phyloP scores from a whole-genome alignment of 768 basidiomycete genomes.

The Strobilomyces echinocephalus region DNA sequence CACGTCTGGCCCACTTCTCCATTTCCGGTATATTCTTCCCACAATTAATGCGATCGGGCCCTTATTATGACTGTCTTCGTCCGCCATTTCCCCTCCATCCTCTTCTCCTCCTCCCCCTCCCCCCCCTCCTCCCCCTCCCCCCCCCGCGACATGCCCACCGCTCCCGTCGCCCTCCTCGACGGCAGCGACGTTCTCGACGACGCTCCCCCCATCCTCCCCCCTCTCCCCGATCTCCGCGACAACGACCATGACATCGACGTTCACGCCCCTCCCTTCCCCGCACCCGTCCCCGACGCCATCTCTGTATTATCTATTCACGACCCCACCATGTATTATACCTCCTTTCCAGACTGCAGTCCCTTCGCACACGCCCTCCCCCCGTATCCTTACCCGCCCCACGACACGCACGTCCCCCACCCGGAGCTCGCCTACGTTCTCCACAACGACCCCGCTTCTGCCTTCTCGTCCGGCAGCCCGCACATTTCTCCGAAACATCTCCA shows the following conservation, averaged over 20 bases:
- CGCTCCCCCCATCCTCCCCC: constrained; percentile 6
- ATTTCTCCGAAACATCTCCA: constrained; percentile 29
- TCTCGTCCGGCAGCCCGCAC: constrained; percentile 20
- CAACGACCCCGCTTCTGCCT: constrained; percentile 13
- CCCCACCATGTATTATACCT: constrained; percentile 30
- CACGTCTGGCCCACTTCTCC: not conserved
- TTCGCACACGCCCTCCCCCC: constrained; percentile 20
- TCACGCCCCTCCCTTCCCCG: constrained; percentile 22
- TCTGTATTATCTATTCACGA: constrained; percentile 34
- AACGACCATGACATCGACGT: constrained; percentile 33
- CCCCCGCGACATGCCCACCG: constrained; percentile 19
- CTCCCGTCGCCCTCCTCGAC: constrained; percentile 16
- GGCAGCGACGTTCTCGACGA: constrained; percentile 19
- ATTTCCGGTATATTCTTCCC: constrained; percentile 19
- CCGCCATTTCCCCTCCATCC: constrained; percentile 17
- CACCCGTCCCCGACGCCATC: constrained; percentile 15
- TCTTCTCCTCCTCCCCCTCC: not conserved
- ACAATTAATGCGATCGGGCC: constrained; percentile 27
- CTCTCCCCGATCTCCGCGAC: constrained; percentile 21
- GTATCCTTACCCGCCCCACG: constrained; percentile 26
- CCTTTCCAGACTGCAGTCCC: constrained; percentile 23
- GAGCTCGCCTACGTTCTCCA: constrained; percentile 28
- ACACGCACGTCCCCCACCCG: constrained; percentile 22
- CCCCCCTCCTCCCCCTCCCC: not conserved
- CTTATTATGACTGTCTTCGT: constrained; percentile 29